Evolutionary conservation across 768 basidiomycete species (phyloP).

Genomic region (Terana coerulea): DNA sequence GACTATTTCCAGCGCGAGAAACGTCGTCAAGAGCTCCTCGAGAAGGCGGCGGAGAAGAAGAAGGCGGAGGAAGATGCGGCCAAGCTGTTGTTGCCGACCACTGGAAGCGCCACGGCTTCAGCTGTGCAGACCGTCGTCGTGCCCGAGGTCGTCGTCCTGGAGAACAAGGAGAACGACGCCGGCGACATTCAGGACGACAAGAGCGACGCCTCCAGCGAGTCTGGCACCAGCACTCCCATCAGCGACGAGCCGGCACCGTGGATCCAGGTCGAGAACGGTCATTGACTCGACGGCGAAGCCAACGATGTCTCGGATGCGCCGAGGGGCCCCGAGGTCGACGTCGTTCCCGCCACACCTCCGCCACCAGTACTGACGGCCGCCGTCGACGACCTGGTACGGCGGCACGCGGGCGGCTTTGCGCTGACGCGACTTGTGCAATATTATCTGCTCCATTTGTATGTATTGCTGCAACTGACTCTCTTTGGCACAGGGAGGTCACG

Average conservation of each 20-base stretch:
- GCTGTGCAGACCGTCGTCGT: background rate
- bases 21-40: conserved; percentile 14
- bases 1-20: conserved; percentile 19
- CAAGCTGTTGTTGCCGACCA: conserved; percentile 41
- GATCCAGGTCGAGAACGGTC: conserved; percentile 2
- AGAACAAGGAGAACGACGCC: conserved; percentile 9
- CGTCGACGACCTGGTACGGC: conserved; percentile 10
- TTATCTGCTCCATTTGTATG: conserved; percentile 25
- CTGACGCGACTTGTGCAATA: conserved; percentile 19
- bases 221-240: conserved; percentile 2
- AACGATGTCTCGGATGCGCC: background rate
- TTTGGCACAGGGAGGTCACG: conserved; percentile 7
- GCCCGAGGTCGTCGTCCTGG: background rate
- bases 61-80: conserved; percentile 30
- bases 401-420: conserved; percentile 21
- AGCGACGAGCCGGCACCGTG: background rate
- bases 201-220: background rate
- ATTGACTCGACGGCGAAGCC: conserved; percentile 2
- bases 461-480: conserved; percentile 21
- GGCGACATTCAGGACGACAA: background rate
- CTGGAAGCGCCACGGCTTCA: background rate
- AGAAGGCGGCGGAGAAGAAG: conserved; percentile 23
- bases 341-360: conserved; percentile 4
- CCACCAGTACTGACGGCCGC: conserved; percentile 1
- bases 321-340: background rate